Conservation (phyloP, 73 alveolate genomes). For the Tetrahymena elliotti region DNA sequence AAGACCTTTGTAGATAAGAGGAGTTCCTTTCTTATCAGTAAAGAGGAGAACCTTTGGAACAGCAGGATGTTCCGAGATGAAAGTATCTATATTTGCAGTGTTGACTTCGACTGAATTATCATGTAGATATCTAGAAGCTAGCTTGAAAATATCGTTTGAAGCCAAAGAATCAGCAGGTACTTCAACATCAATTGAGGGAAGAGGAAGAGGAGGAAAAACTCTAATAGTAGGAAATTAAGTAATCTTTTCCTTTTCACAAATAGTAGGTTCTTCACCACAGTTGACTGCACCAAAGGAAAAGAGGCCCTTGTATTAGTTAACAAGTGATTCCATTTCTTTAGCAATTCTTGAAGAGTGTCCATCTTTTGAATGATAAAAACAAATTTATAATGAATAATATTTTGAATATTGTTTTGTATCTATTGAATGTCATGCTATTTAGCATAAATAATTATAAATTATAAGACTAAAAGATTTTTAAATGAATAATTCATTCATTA, state of each 20-base stretch:
- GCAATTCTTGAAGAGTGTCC: slow-evolving; percentile 31
- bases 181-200: slow-evolving; percentile 82
- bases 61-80: slow-evolving; percentile 74
- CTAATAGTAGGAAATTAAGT: slow-evolving; percentile 73
- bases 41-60: slow-evolving; percentile 90
- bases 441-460: no score
- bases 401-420: not conserved
- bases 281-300: slow-evolving; percentile 83
- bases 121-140: slow-evolving; percentile 66
- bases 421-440: not conserved
- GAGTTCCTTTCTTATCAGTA: slow-evolving; percentile 88
- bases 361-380: not conserved
- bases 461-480: no score
- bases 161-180: slow-evolving; percentile 48
- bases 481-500: not conserved
- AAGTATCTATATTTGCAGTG: slow-evolving; percentile 78
- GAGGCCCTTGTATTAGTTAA: slow-evolving; percentile 92
- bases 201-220: slow-evolving; percentile 96
- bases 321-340: slow-evolving; percentile 68
- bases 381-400: no score
- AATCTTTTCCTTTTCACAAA: slow-evolving; percentile 84
- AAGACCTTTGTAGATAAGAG: slow-evolving; percentile 84
- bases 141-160: slow-evolving; percentile 49
- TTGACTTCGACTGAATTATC: slow-evolving; percentile 77
- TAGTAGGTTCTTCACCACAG: slow-evolving; percentile 71